Base-by-base conservation (phyloP, 495 filamentous ascomycete genomes). In the Tuber brumale region DNA sequence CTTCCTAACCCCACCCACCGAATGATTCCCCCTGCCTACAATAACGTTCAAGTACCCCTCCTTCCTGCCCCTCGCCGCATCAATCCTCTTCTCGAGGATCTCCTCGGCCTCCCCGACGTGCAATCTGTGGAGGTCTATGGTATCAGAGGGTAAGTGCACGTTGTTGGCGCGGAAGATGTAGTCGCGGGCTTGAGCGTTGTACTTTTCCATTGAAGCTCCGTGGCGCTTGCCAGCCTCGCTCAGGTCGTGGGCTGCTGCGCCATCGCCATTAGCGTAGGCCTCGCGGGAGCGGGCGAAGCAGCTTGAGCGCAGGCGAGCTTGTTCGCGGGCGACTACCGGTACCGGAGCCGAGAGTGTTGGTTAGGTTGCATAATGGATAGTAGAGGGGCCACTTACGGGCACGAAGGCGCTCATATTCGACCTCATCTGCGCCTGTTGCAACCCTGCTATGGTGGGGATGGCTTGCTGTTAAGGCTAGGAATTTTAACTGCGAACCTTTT, bases 121-220 rank as follows among this genome's bases (percentile, higher is more conserved):
- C 82, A 95, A 91, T 0, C 95, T 94, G 80, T 99, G 95, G 69
- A 99, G 86, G 85, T 99, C 95, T 78, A 99, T 97, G 5, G 92
- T 93, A 81, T 98, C 94, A 0, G n/a, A 73, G 1, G 78, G 74
- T 39, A 75, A 76, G 39, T 88, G 88, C 9, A 91, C 88, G 84
- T 97, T 99, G 84, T 97, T 97, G 84, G 93, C 93, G 3, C 92
- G 89, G 87, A 98, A 97, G 78, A 98, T 98, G 84, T 88, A 96
- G 73, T 97, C 93, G 45, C 93, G 93, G 12, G 95, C 95, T 84
- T 96, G 92, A 76, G 87, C 88, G 86, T 97, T 97, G 83, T 94
- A 94, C 43, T 89, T 85, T 70, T 94, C 91, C 89, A 93, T 92
- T 78, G 90, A 86, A 69, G 88, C 88, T 43, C 90, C 93, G 83